A percentile compares a stretch with the other conserved stretches of the same genome.
Evolutionary conservation across 257 asterid species (phyloP).

Genomic region (Rauvolfia tetraphylla): DNA sequence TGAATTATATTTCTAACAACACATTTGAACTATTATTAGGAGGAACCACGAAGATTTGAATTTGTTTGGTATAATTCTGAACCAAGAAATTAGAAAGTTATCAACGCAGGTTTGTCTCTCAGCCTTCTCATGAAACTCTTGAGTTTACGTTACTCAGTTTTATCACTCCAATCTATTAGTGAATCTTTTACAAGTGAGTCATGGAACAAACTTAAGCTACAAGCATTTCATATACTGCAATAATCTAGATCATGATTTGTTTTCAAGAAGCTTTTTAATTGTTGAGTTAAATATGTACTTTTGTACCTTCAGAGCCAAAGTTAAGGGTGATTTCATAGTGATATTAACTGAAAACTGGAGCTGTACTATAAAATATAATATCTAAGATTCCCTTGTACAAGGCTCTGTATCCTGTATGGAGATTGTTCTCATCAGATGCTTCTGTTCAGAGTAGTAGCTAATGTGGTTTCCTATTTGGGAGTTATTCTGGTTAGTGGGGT

Average conservation of each 20-base stretch:
- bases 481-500: neutral
- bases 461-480: neutral
- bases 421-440: neutral
- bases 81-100: constrained; percentile 87
- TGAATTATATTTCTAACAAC: neutral
- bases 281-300: neutral
- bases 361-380: too few relatives aligned
- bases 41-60: constrained; percentile 77
- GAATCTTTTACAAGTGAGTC: neutral
- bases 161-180: neutral
- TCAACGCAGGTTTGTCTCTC: constrained; percentile 66
- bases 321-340: neutral
- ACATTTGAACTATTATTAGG: constrained; percentile 39
- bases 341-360: too few relatives aligned
- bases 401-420: too few relatives aligned
- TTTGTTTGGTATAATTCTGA: constrained; percentile 68
- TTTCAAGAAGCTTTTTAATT: neutral
- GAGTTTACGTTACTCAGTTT: neutral
- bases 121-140: constrained; percentile 7
- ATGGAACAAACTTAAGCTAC: neutral
- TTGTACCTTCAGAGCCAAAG: neutral
- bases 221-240: neutral
- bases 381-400: neutral
- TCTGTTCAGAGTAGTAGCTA: neutral
- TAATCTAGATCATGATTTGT: too few relatives aligned